Evolutionary conservation across 2,329 filamentous ascomycete genomes (phyloP), one percentile per base, ranked within the genome.

Genomic region (Capronia americana): DNA sequence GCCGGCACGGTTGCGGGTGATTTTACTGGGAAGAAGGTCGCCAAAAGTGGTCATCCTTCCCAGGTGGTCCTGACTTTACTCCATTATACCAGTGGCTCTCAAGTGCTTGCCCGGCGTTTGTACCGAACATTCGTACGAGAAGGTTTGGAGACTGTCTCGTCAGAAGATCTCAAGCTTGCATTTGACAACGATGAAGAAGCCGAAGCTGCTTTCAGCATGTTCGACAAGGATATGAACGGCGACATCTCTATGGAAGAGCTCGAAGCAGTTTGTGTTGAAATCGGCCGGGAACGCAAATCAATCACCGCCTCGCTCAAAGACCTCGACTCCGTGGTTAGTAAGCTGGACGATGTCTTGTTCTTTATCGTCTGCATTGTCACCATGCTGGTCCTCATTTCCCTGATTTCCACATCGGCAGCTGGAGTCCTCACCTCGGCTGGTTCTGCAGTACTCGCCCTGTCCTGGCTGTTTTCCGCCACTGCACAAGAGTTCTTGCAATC

Each of bases 181-280:
- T 97, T 97, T 73, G 86, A 90, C 10, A 91, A 89, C 26, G 85
- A 90, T 20, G 93, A 97, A 14, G 94, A 97, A 75, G 92, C 93
- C 0, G 90, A 95, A 61, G 91, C 91, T 2, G 93, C 93, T 0
- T 97, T 98, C 74, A 84, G 85, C 72, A 93, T 97, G 83, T 97
- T 97, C 72, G 94, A 98, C 80, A 96, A 95, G 75, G 94, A 98
- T 74, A 87, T 97, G 81, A 98, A 98, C 70, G 94, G 93, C 3
- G 94, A 98, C 74, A 96, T 97, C 57, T 96, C 92, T 0, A 93
- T 97, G 87, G 92, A 97, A 74, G 94, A 97, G 76, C 86, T 98
- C 24, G 93, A 97, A 77, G 88, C 92, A 24, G 93, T 96, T 26
- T 96, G 92, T 78, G 93, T 96, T 59, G 94, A 98, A 75, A 95